Base-by-base conservation (phyloP, 352 stramenopile genomes). In the Pythium sukuiense region DNA sequence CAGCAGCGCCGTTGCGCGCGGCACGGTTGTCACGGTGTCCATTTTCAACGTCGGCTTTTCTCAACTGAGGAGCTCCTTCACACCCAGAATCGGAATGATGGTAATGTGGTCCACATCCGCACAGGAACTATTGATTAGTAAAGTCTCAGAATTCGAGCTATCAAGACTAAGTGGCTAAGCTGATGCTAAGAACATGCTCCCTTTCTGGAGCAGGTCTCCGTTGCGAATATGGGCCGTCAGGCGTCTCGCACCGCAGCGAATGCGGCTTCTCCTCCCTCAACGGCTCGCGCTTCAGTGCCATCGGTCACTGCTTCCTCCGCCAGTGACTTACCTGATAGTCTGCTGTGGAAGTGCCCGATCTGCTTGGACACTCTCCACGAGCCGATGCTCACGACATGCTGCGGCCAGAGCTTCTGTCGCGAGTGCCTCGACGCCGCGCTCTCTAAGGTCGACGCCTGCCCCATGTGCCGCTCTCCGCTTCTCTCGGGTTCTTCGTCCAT, bases 361-460 rank as follows among this genome's bases (percentile, higher is more conserved):
- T 89, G 80, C 29, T 59, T 89, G 37, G 71, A 77, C 52, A 70
- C 72, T 63, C 79, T 87, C 20, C 35, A 61, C 61, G 57, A 67
- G 32, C 80, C 80, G 12, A 75, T 87, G 68, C 75, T 89, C 27
- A 72, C 74, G 32, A 85, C 78, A 9, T 89, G 80, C 61, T 89
- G 80, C 70, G 80, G 80, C 11, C 80, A 87, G 58, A 89, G 80
- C 72, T 89, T 89, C 76, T 89, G 80, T 37, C 65, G 73, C 29
- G 62, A 43, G 45, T 89, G 80, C 66, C 71, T 89, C n/a, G 71
- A 85, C 20, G 72, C 63, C 2, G 72, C 74, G 32, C 76, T 89
- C 8, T 49, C 55, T 0, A 73, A 71, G 33, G 61, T 60, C 6
- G 78, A 89, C 49, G 76, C 78, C 24, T 89, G 80, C 33, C 80